Percentiles rank a stretch among this genome's conserved stretches.
Conservation (phyloP, 208 protist species). For the Crithidia fasciculata region DNA sequence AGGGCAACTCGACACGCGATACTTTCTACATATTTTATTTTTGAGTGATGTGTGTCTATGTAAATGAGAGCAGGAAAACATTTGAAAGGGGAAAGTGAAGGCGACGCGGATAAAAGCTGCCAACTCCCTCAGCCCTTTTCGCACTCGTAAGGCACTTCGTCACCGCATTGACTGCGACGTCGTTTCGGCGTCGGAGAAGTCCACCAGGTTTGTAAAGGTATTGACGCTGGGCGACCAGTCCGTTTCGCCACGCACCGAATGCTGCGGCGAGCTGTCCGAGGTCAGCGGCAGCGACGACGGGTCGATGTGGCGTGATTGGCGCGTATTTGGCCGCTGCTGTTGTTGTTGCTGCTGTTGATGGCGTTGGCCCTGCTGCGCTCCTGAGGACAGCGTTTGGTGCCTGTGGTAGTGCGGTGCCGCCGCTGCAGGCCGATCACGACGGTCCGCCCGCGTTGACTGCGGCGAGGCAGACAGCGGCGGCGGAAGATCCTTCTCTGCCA, state of each 20-base stretch:
- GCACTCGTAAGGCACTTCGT: background rate
- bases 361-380: background rate
- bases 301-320: constrained; percentile 15
- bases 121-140: background rate
- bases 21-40: too few relatives aligned
- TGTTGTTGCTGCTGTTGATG: constrained; percentile 9
- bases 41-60: too few relatives aligned
- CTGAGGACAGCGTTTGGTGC: too few relatives aligned
- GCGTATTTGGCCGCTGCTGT: background rate
- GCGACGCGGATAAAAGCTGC: too few relatives aligned
- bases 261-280: constrained; percentile 12
- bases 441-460: background rate
- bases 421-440: too few relatives aligned
- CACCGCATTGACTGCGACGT: constrained; percentile 36
- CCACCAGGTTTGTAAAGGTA: constrained; percentile 77
- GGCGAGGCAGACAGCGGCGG: constrained; percentile 20
- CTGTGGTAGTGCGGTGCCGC: too few relatives aligned
- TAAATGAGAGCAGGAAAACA: too few relatives aligned
- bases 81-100: too few relatives aligned
- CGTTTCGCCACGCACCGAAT: constrained; percentile 10
- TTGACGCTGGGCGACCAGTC: constrained; percentile 45
- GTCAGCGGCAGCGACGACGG: constrained; percentile 29
- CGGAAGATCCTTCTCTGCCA: background rate
- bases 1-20: too few relatives aligned
- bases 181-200: constrained; percentile 68